These are phyloP conservation scores for Strobilomyces confusus DNA, from an alignment of 768 basidiomycete genomes.

Conservation along the genomic window DNA sequence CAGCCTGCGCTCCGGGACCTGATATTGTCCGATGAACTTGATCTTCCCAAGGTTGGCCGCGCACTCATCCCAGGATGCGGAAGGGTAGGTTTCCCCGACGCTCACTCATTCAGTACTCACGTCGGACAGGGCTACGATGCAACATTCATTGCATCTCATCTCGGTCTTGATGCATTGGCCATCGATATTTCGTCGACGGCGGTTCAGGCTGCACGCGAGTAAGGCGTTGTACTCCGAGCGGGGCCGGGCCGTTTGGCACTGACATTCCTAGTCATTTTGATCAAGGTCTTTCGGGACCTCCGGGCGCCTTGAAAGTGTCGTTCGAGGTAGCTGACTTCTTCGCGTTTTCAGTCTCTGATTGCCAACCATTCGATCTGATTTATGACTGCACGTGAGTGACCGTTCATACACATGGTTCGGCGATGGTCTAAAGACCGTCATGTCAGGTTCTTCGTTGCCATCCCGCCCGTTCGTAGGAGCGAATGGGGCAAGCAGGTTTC, in stretches of 20 bases:
- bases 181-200: conserved; percentile 19
- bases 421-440: neutral
- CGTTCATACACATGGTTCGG: neutral
- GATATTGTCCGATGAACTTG: conserved; percentile 41
- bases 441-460: conserved; percentile 57
- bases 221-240: neutral
- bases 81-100: conserved; percentile 22
- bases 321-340: conserved; percentile 23
- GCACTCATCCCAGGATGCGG: conserved; percentile 62
- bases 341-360: conserved; percentile 10
- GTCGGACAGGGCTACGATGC: conserved; percentile 19
- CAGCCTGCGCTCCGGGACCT: conserved; percentile 57
- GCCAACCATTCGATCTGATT: conserved; percentile 15
- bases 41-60: conserved; percentile 40
- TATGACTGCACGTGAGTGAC: conserved; percentile 14
- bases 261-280: conserved; percentile 1
- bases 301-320: conserved; percentile 3
- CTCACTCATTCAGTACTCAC: neutral
- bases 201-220: conserved; percentile 19
- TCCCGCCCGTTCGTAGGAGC: conserved; percentile 48
- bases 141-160: conserved; percentile 12
- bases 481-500: conserved; percentile 60
- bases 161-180: conserved; percentile 16
- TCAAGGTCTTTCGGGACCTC: neutral
- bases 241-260: neutral